These are phyloP conservation scores for Aspergillus sp. DNA, from an alignment of 2,329 filamentous ascomycete genomes.

Conservation along the genomic window DNA sequence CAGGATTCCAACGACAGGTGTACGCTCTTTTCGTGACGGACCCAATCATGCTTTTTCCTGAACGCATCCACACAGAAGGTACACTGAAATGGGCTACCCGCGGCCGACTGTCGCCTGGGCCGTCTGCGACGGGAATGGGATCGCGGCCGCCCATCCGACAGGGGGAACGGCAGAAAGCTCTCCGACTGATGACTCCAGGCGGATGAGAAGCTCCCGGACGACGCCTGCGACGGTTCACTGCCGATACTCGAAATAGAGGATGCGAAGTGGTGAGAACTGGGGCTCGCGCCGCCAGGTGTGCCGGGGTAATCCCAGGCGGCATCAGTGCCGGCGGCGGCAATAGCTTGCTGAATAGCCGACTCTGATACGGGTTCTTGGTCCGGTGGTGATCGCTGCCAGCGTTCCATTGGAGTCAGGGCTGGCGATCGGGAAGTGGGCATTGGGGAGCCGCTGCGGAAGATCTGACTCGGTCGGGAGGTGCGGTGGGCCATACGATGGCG, in stretches of 20 bases:
- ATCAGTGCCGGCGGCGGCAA: constrained; percentile 19
- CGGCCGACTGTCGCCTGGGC: constrained; percentile 6
- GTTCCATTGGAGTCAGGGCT: constrained; percentile 51
- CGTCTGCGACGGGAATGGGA: constrained; percentile 13
- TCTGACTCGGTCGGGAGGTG: constrained; percentile 26
- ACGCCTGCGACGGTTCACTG: constrained; percentile 32
- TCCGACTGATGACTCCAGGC: constrained; percentile 40
- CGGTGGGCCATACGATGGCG: constrained; percentile 45
- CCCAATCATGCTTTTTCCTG: constrained; percentile 54
- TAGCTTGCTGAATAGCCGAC: constrained; percentile 43
- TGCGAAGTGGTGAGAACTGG: constrained; percentile 25
- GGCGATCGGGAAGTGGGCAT: constrained; percentile 42
- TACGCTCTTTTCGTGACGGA: constrained; percentile 53
- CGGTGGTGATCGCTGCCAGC: constrained; percentile 49
- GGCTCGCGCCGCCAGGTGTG: background rate
- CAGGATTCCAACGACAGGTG: constrained; percentile 52
- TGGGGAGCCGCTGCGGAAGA: constrained; percentile 47
- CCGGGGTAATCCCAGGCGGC: background rate
- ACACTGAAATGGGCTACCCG: constrained; percentile 42
- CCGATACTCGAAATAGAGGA: constrained; percentile 37
- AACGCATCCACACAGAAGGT: constrained; percentile 54
- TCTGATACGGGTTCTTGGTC: constrained; percentile 49
- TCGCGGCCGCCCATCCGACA: constrained; percentile 17
- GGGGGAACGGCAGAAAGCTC: constrained; percentile 22
- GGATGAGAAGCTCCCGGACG: constrained; percentile 35